A percentile compares a stretch with the other conserved stretches of the same genome.
These are phyloP conservation scores for Oxyria digyna DNA, from an alignment of 148 eudicot species.

Conservation along the genomic window DNA sequence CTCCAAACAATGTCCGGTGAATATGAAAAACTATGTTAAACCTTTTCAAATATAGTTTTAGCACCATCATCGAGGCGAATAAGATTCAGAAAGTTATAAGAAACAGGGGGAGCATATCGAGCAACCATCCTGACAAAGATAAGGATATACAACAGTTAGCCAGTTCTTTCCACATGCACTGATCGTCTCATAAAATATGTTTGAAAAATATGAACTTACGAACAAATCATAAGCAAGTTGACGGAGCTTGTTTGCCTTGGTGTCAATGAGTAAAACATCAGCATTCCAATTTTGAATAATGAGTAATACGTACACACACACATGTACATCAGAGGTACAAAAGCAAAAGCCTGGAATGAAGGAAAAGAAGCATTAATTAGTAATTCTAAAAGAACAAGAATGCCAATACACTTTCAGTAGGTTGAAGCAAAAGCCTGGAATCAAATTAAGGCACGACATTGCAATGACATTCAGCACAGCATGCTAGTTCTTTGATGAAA, in stretches of 20 bases:
- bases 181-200: background rate
- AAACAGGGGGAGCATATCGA: slow-evolving; percentile 94
- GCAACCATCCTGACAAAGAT: slow-evolving; percentile 78
- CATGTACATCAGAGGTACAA: slow-evolving; percentile 91
- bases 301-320: slow-evolving; percentile 90
- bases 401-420: background rate
- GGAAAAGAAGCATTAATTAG: background rate
- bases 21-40: slow-evolving; percentile 13
- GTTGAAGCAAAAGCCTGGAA: background rate
- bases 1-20: background rate
- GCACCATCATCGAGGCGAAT: slow-evolving; percentile 58
- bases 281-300: slow-evolving; percentile 71
- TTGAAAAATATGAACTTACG: slow-evolving; percentile 39
- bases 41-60: slow-evolving; percentile 75
- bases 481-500: background rate
- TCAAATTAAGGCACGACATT: background rate
- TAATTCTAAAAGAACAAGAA: background rate
- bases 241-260: slow-evolving; percentile 94
- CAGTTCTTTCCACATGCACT: background rate
- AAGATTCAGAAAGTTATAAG: slow-evolving; percentile 78
- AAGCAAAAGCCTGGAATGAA: slow-evolving; percentile 53
- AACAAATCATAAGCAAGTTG: slow-evolving; percentile 89
- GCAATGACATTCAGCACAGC: background rate
- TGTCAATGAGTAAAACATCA: slow-evolving; percentile 80
- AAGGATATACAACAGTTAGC: background rate